Evolutionary conservation across 495 filamentous ascomycete genomes (phyloP).

Genomic region (Daldinia bambusicola): DNA sequence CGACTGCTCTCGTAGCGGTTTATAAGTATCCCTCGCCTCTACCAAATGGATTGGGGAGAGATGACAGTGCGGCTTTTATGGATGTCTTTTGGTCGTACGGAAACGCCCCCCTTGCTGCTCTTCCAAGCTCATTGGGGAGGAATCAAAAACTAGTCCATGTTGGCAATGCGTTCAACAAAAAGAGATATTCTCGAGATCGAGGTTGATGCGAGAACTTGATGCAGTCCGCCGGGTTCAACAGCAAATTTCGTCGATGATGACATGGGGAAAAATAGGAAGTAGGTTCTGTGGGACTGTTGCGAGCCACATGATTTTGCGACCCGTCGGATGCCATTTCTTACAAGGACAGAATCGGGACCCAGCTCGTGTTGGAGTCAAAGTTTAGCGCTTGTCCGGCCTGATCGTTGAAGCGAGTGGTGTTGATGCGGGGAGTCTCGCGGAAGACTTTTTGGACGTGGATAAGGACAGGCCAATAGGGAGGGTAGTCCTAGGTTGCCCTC

Average conservation of each 20-base stretch:
- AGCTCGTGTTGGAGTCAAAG: conserved; percentile 97
- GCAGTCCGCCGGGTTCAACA: conserved; percentile 53
- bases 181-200: conserved; percentile 59
- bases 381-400: conserved; percentile 82
- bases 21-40: conserved; percentile 51
- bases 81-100: conserved; percentile 84
- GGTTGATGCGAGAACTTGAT: conserved; percentile 47
- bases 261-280: conserved; percentile 36
- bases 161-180: conserved; percentile 79
- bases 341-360: conserved; percentile 70
- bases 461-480: conserved; percentile 53
- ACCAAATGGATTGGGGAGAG: conserved; percentile 55
- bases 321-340: conserved; percentile 27
- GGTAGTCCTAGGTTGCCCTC: conserved; percentile 59
- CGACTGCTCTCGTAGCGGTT: conserved; percentile 45
- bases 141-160: conserved; percentile 90
- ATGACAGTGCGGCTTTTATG: conserved; percentile 78
- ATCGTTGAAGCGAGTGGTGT: conserved; percentile 31
- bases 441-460: conserved; percentile 42
- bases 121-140: conserved; percentile 64
- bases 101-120: conserved; percentile 65
- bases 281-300: conserved; percentile 28
- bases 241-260: conserved; percentile 53
- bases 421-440: conserved; percentile 26
- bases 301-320: not conserved